These are phyloP conservation scores for Cladosporium velox DNA, from an alignment of 2,329 filamentous ascomycete species.

Conservation along the genomic window DNA sequence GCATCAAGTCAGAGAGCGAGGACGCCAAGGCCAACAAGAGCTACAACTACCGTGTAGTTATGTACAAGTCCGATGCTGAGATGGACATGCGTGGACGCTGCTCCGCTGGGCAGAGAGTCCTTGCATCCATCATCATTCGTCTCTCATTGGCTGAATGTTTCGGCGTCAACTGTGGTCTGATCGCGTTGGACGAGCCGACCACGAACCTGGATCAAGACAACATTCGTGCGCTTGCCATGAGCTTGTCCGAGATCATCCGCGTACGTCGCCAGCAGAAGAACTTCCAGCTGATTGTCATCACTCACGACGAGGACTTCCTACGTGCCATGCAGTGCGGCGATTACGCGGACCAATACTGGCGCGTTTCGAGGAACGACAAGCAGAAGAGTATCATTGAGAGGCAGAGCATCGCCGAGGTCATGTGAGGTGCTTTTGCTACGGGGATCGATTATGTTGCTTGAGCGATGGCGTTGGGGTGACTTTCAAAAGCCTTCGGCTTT, in stretches of 20 bases:
- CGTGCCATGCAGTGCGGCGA: conserved; percentile 91
- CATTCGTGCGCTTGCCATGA: conserved; percentile 83
- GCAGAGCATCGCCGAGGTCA: conserved; percentile 42
- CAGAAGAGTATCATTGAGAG: conserved; percentile 87
- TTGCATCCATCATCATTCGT: conserved; percentile 96
- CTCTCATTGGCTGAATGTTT: conserved; percentile 95
- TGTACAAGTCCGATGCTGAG: conserved; percentile 95
- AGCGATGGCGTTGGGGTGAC: conserved; percentile 8
- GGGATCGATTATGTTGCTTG: background rate
- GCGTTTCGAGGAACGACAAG: conserved; percentile 76
- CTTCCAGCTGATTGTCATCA: conserved; percentile 98
- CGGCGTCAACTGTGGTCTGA: conserved; percentile 91
- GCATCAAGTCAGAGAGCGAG: conserved; percentile 91
- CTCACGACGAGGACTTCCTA: conserved; percentile 96
- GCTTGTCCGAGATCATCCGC: conserved; percentile 84
- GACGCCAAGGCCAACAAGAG: conserved; percentile 70
- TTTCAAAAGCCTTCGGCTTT: background rate
- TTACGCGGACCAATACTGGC: conserved; percentile 89
- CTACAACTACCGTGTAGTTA: conserved; percentile 96
- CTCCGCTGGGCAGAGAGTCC: conserved; percentile 93
- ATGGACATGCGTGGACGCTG: conserved; percentile 99
- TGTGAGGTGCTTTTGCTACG: background rate
- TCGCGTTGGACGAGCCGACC: conserved; percentile 95
- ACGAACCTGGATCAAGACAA: conserved; percentile 96
- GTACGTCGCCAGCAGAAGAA: conserved; percentile 82